Evolutionary conservation across 345 rosid genomes (phyloP).

Genomic region (Populus davidiana): DNA sequence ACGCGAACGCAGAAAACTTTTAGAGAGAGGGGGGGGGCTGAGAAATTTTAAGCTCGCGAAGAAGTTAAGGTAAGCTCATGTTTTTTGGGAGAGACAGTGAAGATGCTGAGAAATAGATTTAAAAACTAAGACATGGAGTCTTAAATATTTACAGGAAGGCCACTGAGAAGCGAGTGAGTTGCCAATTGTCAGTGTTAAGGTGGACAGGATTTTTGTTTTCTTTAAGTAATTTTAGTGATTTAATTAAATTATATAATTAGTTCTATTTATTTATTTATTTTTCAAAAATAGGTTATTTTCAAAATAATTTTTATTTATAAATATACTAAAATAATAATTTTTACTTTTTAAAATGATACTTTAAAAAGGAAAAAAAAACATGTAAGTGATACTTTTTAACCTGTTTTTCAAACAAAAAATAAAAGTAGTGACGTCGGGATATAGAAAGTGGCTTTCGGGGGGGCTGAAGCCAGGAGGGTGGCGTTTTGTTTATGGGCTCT

Average conservation of each 20-base stretch:
- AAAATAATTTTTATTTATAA: too few species aligned
- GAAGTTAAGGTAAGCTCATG: conserved; percentile 11
- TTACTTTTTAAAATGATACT: too few species aligned
- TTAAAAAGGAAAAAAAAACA: too few species aligned
- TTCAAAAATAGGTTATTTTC: not conserved
- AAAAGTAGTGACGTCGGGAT: too few species aligned
- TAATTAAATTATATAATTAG: not conserved
- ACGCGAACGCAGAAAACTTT: not conserved
- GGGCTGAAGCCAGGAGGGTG: not conserved
- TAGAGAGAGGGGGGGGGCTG: not conserved
- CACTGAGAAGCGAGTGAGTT: conserved; percentile 9
- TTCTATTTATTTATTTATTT: not conserved
- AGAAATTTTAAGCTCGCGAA: conserved; percentile 21
- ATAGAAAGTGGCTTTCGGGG: conserved; percentile 1
- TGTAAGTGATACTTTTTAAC: too few species aligned
- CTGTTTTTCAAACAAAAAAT: too few species aligned
- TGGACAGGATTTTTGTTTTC: not conserved
- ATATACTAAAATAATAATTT: too few species aligned
- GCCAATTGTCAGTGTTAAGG: not conserved
- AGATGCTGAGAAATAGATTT: not conserved
- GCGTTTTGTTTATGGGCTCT: not conserved
- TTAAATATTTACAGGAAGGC: conserved; percentile 15
- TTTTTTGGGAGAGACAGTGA: conserved; percentile 2
- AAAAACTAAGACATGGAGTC: not conserved
- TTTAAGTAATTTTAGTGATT: not conserved